A percentile compares a stretch with the other conserved stretches of the same genome.
Evolutionary conservation across 768 basidiomycete species (phyloP).

Genomic region (Mycena rosella): DNA sequence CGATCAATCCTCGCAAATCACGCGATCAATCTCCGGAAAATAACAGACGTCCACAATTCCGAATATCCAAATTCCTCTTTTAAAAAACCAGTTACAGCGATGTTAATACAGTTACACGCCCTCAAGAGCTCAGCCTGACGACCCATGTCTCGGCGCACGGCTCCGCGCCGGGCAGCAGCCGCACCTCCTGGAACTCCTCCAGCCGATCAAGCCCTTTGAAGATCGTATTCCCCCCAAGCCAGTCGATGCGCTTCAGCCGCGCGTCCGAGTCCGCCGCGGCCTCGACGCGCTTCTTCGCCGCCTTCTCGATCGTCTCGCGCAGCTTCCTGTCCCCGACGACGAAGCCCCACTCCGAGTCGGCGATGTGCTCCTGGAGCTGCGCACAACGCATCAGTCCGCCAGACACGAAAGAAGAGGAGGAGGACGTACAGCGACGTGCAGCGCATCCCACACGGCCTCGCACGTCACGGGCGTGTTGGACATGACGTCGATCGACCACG

Average conservation of each 20-base stretch:
- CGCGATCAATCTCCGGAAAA: too few relatives aligned
- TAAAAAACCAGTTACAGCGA: background rate
- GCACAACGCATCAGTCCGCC: background rate
- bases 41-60: background rate
- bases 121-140: constrained; percentile 56
- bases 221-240: constrained; percentile 67
- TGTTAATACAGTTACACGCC: constrained; percentile 11
- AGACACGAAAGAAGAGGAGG: background rate
- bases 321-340: constrained; percentile 57
- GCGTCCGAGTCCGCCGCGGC: constrained; percentile 51
- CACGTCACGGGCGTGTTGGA: constrained; percentile 59
- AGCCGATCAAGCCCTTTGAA: constrained; percentile 76
- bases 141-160: constrained; percentile 69
- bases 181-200: constrained; percentile 65
- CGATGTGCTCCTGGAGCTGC: constrained; percentile 64
- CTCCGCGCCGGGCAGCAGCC: constrained; percentile 60
- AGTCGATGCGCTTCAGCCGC: constrained; percentile 70
- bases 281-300: constrained; percentile 63
- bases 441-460: constrained; percentile 65
- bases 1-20: too few relatives aligned
- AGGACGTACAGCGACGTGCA: constrained; percentile 50
- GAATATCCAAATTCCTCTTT: too few relatives aligned
- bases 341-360: constrained; percentile 78
- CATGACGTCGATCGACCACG: constrained; percentile 73
- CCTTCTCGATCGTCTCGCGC: constrained; percentile 60